Evolutionary conservation across 2,329 filamentous ascomycete genomes (phyloP).

Genomic region (Tolypocladium tropicale): DNA sequence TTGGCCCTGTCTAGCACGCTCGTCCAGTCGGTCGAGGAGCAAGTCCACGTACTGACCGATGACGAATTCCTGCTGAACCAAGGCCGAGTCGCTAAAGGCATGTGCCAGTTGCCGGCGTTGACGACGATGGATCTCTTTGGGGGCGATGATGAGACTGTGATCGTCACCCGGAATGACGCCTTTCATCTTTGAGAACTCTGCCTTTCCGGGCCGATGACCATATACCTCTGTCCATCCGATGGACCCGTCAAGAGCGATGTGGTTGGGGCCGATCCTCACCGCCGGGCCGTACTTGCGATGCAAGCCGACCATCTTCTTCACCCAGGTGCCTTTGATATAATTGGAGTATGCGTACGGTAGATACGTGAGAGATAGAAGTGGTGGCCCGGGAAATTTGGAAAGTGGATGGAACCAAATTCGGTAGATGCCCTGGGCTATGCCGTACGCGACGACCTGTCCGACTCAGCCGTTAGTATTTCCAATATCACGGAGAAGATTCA

Average conservation of each 20-base stretch:
- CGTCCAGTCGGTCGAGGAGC: constrained; percentile 11
- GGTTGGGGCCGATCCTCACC: constrained; percentile 29
- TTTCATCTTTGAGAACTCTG: constrained; percentile 7
- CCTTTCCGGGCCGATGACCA: constrained; percentile 10
- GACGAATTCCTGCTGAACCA: constrained; percentile 19
- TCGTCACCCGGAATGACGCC: constrained; percentile 4
- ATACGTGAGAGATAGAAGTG: constrained; percentile 9
- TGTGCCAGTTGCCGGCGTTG: constrained; percentile 14
- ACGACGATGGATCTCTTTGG: constrained; percentile 9
- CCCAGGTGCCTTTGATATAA: constrained; percentile 8
- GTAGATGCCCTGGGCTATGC: constrained; percentile 7
- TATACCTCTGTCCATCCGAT: constrained; percentile 24
- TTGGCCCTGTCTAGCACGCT: constrained; percentile 5
- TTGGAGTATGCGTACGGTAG: constrained; percentile 9
- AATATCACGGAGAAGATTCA: too few species aligned
- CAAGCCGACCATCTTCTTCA: constrained; percentile 8
- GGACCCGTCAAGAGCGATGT: constrained; percentile 23
- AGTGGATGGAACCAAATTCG: constrained; percentile 19
- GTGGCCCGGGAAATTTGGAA: constrained; percentile 17
- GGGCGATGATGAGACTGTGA: constrained; percentile 7
- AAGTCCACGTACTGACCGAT: constrained; percentile 16
- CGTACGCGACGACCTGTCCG: constrained; percentile 3
- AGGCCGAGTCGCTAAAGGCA: constrained; percentile 18
- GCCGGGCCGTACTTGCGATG: constrained; percentile 21
- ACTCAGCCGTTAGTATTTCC: background rate